phyloP scores from a whole-genome alignment of 202 grass and related monocot species.

The Zoysia matrella region DNA sequence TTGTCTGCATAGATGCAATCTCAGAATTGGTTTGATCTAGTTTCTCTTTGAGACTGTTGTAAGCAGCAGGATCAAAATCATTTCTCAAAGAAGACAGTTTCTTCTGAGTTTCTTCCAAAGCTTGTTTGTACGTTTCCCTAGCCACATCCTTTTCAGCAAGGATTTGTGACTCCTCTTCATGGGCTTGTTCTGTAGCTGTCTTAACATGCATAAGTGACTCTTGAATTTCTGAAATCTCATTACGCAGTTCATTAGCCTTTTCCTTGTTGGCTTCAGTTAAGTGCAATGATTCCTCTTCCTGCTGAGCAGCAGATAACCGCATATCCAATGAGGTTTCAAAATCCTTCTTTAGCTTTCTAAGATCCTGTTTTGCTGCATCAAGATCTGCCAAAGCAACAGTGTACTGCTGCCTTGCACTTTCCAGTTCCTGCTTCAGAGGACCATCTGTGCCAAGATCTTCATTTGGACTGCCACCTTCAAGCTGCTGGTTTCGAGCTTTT shows the following conservation, averaged over 20 bases:
- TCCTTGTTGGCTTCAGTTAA: slow-evolving; percentile 67
- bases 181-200: slow-evolving; percentile 71
- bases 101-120: slow-evolving; percentile 72
- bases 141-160: slow-evolving; percentile 70
- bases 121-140: slow-evolving; percentile 70
- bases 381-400: slow-evolving; percentile 52
- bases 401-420: slow-evolving; percentile 61
- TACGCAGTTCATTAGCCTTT: slow-evolving; percentile 68
- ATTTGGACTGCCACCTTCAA: slow-evolving; percentile 59
- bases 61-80: slow-evolving; percentile 73
- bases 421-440: slow-evolving; percentile 73
- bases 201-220: slow-evolving; percentile 75
- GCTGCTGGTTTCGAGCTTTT: slow-evolving; percentile 66
- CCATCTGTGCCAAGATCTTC: slow-evolving; percentile 67
- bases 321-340: slow-evolving; percentile 84
- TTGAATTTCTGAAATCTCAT: slow-evolving; percentile 67
- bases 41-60: slow-evolving; percentile 63
- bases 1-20: slow-evolving; percentile 77
- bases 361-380: slow-evolving; percentile 82
- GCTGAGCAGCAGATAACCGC: slow-evolving; percentile 71
- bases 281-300: slow-evolving; percentile 77
- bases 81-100: slow-evolving; percentile 67
- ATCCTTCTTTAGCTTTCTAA: slow-evolving; percentile 92
- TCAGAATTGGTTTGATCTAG: slow-evolving; percentile 67
- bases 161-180: slow-evolving; percentile 72